Base-by-base conservation (phyloP, 306 rosid species). In the Gastrolobium bilobum region DNA sequence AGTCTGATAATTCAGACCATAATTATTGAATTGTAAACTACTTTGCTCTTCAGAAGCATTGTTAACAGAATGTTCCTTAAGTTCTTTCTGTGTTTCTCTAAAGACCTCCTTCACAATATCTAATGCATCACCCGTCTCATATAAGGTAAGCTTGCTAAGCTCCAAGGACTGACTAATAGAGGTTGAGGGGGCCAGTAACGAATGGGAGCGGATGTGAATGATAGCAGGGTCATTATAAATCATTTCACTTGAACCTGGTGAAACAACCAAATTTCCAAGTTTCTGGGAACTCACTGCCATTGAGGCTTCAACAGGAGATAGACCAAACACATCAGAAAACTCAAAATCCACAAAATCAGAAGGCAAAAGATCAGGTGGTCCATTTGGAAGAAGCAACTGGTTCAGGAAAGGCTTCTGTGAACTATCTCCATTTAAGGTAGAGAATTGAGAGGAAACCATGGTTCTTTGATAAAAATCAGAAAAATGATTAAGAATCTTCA, bases 281-380 rank as follows among this genome's bases (percentile, higher is more conserved):
- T 86, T 87, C 72, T 58, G 84, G 31, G 38, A 53, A 73, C 53
- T 43, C 59, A 63, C 68, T 69, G 87, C 92, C 38, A 67, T 72
- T 43, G 90, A 51, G 33, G 73, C 68, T 67, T 81, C 87, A 77
- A 86, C 77, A 9, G 91, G 73, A 65, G 61, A 26, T 26, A 94
- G 88, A 74, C 94, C 98, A 82, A 93, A 89, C 29, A 91, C 85
- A 29, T 91, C 94, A 70, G 94, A 87, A 74, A 93, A 91, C 43
- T 91, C 91, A 2, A 81, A 81, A 78, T 93, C 93, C 38, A 87
- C 75, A 8, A 60, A 64, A 80, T 86, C 90, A 4, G 70, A 59
- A 66, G 75, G 82, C 34, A 79, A 82, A 66, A 29, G 78, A 78
- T 92, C 90, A 5, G 69, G 62, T 44, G 85, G 66, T 10, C 70